phyloP scores from a whole-genome alignment of 257 asterid species.

The Scutellaria baicalensis region DNA sequence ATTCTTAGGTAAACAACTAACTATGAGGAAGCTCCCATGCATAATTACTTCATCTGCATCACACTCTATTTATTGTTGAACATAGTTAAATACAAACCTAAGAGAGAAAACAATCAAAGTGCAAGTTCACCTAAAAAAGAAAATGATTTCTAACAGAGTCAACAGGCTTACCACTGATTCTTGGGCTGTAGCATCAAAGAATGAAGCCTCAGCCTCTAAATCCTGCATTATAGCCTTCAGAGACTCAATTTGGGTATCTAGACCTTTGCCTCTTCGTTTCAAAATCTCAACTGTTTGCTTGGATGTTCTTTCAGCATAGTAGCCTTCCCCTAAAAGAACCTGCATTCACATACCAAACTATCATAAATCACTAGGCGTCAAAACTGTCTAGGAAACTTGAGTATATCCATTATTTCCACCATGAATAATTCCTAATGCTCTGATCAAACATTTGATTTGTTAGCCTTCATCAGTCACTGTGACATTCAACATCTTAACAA shows the following conservation, averaged over 20 bases:
- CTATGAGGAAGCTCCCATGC: slow-evolving; percentile 1
- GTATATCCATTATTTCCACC: not conserved
- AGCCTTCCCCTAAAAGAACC: slow-evolving; percentile 89
- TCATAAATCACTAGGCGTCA: not conserved
- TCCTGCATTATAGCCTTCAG: slow-evolving; percentile 68
- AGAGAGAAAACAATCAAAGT: not conserved
- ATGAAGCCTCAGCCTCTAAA: slow-evolving; percentile 71
- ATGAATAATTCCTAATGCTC: not conserved
- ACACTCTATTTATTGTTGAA: not conserved
- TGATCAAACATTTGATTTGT: not conserved
- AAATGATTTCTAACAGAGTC: slow-evolving; percentile 5
- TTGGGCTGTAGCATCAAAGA: slow-evolving; percentile 64
- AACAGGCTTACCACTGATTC: slow-evolving; percentile 62
- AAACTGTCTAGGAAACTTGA: not conserved
- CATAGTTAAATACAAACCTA: not conserved
- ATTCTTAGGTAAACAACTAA: not conserved
- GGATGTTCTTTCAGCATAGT: slow-evolving; percentile 80
- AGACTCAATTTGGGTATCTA: slow-evolving; percentile 72
- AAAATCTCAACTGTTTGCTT: slow-evolving; percentile 80
- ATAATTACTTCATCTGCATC: not conserved
- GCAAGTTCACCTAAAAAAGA: not conserved
- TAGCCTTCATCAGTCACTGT: not conserved
- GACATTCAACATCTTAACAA: not conserved
- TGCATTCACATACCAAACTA: slow-evolving; percentile 22
- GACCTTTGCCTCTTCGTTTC: slow-evolving; percentile 61